phyloP scores from a whole-genome alignment of 176 grass and related monocot genomes.

The Rhynchospora breviuscula region DNA sequence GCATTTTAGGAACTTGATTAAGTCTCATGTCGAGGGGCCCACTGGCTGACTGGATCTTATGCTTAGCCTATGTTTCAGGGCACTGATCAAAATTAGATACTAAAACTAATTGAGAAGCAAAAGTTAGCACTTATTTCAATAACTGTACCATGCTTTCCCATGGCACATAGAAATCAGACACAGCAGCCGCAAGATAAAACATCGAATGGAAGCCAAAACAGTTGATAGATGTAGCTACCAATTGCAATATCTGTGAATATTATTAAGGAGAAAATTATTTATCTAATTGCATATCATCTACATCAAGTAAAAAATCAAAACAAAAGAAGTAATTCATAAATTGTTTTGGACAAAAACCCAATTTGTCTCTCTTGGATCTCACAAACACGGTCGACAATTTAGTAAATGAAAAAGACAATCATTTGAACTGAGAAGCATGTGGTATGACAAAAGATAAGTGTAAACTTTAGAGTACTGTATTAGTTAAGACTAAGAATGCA shows the following conservation, averaged over 20 bases:
- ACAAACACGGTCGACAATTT: not conserved
- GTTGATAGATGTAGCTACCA: slow-evolving; percentile 67
- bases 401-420: not conserved
- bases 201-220: slow-evolving; percentile 45
- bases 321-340: not conserved
- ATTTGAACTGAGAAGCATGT: not conserved
- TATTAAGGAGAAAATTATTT: slow-evolving; percentile 5
- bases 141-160: slow-evolving; percentile 81
- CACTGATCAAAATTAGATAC: slow-evolving; percentile 2
- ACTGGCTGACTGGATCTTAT: slow-evolving; percentile 90
- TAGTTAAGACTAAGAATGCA: not conserved
- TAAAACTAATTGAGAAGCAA: not conserved
- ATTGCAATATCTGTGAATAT: slow-evolving; percentile 57
- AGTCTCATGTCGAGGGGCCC: slow-evolving; percentile 80
- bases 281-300: slow-evolving; percentile 2
- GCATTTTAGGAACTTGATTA: slow-evolving; percentile 84
- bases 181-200: slow-evolving; percentile 90
- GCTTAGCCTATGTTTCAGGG: slow-evolving; percentile 47
- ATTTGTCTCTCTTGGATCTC: not conserved
- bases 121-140: not conserved
- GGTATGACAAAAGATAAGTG: not conserved
- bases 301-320: not conserved
- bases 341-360: not conserved
- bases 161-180: slow-evolving; percentile 93
- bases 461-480: not conserved